These are phyloP conservation scores for Aspergillus bertholletiae DNA, from an alignment of 495 filamentous ascomycete species.

Conservation along the genomic window DNA sequence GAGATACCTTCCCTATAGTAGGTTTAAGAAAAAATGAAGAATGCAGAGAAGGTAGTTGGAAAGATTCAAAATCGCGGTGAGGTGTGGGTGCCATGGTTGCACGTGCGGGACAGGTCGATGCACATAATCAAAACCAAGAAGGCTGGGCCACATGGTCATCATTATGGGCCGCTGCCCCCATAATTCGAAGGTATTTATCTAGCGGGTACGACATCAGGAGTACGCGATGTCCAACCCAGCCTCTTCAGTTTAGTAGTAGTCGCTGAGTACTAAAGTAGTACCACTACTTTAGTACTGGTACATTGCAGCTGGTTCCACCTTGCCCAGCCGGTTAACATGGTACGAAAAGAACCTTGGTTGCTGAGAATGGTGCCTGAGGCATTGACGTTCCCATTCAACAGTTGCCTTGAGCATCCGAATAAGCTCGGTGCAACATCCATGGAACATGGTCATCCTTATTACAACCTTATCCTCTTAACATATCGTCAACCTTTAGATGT, in stretches of 20 bases:
- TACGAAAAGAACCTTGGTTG: neutral
- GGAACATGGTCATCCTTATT: too few species aligned
- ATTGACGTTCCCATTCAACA: too few species aligned
- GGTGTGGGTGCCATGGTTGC: constrained; percentile 22
- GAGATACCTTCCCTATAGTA: too few species aligned
- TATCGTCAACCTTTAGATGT: too few species aligned
- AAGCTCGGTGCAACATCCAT: too few species aligned
- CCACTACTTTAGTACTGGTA: too few species aligned
- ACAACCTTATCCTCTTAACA: too few species aligned
- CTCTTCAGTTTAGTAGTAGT: neutral
- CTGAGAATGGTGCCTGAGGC: too few species aligned
- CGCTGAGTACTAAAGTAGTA: too few species aligned
- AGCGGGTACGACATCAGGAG: too few species aligned
- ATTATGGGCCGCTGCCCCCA: neutral
- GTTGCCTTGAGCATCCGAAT: too few species aligned
- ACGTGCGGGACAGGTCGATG: constrained; percentile 20
- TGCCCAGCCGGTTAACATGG: neutral
- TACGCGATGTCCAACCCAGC: too few species aligned
- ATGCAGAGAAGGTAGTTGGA: constrained; percentile 11
- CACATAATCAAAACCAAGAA: constrained; percentile 9
- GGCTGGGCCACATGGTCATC: constrained; percentile 11
- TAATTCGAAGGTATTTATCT: neutral
- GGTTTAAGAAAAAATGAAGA: constrained; percentile 4
- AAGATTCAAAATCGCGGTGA: constrained; percentile 37
- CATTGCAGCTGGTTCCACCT: neutral